These are phyloP conservation scores for Mycena galericulata DNA, from an alignment of 768 basidiomycete genomes.

Conservation along the genomic window DNA sequence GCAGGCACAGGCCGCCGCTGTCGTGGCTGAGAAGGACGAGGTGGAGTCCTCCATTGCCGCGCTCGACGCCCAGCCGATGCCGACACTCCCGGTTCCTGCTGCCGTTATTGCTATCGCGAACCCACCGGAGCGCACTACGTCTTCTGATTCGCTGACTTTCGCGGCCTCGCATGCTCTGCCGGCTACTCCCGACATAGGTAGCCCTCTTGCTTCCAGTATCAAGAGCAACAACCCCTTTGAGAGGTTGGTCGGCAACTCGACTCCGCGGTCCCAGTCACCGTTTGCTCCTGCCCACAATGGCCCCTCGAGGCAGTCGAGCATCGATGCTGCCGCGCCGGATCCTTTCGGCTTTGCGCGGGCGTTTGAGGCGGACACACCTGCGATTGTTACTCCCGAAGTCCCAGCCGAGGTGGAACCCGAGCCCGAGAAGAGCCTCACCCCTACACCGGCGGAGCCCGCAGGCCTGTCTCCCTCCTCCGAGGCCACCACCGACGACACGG, in stretches of 20 bases:
- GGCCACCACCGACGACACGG: constrained; percentile 27
- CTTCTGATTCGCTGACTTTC: constrained; percentile 63
- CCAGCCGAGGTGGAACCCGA: neutral
- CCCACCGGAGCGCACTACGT: constrained; percentile 48
- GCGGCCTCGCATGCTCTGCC: constrained; percentile 84
- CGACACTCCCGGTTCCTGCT: constrained; percentile 35
- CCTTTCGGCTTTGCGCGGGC: constrained; percentile 41
- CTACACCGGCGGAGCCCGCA: constrained; percentile 5
- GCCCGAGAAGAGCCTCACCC: constrained; percentile 16
- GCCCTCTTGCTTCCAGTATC: constrained; percentile 57
- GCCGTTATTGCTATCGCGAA: constrained; percentile 15
- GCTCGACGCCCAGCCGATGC: constrained; percentile 36
- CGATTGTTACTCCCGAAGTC: constrained; percentile 15
- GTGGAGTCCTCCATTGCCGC: constrained; percentile 64
- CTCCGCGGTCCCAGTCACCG: constrained; percentile 68
- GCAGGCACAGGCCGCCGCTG: constrained; percentile 60
- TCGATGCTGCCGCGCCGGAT: constrained; percentile 42
- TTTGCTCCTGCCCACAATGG: constrained; percentile 62
- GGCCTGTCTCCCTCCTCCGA: constrained; percentile 1
- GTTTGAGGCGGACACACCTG: constrained; percentile 36
- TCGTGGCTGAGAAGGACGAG: constrained; percentile 67
- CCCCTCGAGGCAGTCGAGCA: constrained; percentile 51
- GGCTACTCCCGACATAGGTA: constrained; percentile 70
- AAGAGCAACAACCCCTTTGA: constrained; percentile 97
- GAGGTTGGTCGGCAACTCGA: constrained; percentile 62